A percentile compares a stretch with the other conserved stretches of the same genome.
Conservation (phyloP, 352 stramenopile species). For the Globisporangium polare region DNA sequence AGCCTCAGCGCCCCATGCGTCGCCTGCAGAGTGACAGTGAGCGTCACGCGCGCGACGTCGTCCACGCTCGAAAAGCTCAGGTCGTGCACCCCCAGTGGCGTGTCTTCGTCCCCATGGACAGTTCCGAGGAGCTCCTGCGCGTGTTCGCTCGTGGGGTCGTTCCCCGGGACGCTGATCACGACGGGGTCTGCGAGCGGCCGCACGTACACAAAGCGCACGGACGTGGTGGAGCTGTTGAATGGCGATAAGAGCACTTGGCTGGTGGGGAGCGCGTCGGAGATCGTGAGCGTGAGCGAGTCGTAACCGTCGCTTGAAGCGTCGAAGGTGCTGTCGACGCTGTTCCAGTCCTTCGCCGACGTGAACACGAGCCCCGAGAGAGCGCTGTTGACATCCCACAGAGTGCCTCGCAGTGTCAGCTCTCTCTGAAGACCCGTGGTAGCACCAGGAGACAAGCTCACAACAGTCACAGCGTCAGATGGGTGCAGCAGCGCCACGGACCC, state of each 20-base stretch:
- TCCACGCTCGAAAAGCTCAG: constrained; percentile 46
- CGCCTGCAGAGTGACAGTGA: constrained; percentile 15
- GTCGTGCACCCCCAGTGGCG: constrained; percentile 21
- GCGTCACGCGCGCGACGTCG: constrained; percentile 28
- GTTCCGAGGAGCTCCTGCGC: constrained; percentile 13
- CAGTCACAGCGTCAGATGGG: not conserved
- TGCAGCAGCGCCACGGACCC: constrained; percentile 38
- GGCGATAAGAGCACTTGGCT: not conserved
- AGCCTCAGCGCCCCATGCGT: constrained; percentile 12
- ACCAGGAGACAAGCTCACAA: not conserved
- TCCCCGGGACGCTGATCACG: constrained; percentile 23
- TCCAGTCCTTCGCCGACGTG: constrained; percentile 60
- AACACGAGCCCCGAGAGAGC: constrained; percentile 44
- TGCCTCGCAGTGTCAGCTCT: constrained; percentile 29
- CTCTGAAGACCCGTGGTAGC: constrained; percentile 5
- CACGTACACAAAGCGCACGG: constrained; percentile 32
- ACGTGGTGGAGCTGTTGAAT: constrained; percentile 34
- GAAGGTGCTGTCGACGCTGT: constrained; percentile 39
- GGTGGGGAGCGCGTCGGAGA: constrained; percentile 26
- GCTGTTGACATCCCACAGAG: constrained; percentile 36
- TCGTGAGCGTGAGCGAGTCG: constrained; percentile 38
- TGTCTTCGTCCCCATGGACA: constrained; percentile 50
- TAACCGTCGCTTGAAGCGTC: constrained; percentile 23
- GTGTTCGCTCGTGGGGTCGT: constrained; percentile 28
- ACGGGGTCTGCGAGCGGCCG: constrained; percentile 26